A percentile compares a stretch with the other conserved stretches of the same genome.
These are phyloP conservation scores for Malus hybrid DNA, from an alignment of 331 rosid genomes.

Conservation along the genomic window DNA sequence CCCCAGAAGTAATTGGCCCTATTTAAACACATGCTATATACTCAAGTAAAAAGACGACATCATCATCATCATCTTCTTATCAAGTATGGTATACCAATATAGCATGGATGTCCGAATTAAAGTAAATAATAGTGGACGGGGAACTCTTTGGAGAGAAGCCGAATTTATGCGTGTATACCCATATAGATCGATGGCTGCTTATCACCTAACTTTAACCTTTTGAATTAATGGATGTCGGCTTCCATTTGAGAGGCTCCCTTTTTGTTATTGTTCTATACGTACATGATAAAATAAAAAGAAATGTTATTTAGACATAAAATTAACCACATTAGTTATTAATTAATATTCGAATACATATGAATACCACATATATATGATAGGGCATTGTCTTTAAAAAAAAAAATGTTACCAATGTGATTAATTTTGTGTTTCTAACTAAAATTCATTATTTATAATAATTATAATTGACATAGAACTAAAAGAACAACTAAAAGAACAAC, in stretches of 20 bases:
- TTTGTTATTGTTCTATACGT: not conserved
- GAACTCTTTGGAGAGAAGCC: conserved; percentile 10
- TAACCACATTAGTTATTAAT: no score
- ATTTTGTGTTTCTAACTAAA: no score
- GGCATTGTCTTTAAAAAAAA: no score
- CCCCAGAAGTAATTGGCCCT: no score
- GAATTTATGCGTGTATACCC: not conserved
- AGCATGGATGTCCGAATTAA: not conserved
- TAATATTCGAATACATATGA: no score
- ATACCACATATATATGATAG: no score
- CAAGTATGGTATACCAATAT: not conserved
- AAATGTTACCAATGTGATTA: no score
- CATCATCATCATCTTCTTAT: not conserved
- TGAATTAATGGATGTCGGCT: conserved; percentile 3
- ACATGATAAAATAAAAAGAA: not conserved
- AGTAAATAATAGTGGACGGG: not conserved
- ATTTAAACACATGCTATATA: not conserved
- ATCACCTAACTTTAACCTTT: conserved; percentile 1
- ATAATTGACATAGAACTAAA: no score
- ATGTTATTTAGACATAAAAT: no score
- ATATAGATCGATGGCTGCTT: not conserved
- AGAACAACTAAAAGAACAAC: no score
- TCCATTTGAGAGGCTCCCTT: not conserved
- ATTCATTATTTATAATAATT: no score
- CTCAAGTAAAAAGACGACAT: not conserved